These are phyloP conservation scores for Talaromyces funiculosus DNA, from an alignment of 2,329 filamentous ascomycete species.

Conservation along the genomic window DNA sequence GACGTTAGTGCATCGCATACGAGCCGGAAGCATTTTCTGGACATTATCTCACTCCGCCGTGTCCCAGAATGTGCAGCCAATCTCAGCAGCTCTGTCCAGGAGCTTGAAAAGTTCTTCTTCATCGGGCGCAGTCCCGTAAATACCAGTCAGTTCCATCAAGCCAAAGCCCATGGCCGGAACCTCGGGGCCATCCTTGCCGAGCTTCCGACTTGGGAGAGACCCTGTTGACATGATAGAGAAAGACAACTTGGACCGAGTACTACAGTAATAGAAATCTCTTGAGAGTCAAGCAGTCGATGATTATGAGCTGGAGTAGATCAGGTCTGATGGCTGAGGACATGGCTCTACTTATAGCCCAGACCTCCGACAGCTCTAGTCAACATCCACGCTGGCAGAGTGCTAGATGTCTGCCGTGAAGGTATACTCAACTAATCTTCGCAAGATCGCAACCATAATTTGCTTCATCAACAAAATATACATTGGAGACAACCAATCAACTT, in stretches of 20 bases:
- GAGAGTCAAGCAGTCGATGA: not conserved
- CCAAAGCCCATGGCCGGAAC: not conserved
- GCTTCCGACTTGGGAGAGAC: not conserved
- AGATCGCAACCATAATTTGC: not conserved
- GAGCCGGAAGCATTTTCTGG: not conserved
- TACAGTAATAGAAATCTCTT: not conserved
- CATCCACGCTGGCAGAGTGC: no score
- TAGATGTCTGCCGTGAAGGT: not conserved
- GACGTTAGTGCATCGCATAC: not conserved
- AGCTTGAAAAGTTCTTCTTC: not conserved
- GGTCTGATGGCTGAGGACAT: not conserved
- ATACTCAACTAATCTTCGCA: not conserved
- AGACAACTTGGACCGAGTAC: not conserved
- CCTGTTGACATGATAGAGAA: not conserved
- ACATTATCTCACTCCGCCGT: slow-evolving; percentile 10
- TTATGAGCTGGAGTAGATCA: not conserved
- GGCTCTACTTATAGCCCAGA: not conserved
- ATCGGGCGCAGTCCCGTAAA: not conserved
- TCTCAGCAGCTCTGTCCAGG: not conserved
- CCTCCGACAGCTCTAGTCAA: not conserved
- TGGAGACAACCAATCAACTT: not conserved
- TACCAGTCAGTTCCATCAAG: not conserved
- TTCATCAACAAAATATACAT: not conserved
- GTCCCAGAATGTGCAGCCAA: not conserved
- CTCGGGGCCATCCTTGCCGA: not conserved